phyloP scores from a whole-genome alignment of 192 early-diverging fungal genomes.

The Linnemannia elongata region DNA sequence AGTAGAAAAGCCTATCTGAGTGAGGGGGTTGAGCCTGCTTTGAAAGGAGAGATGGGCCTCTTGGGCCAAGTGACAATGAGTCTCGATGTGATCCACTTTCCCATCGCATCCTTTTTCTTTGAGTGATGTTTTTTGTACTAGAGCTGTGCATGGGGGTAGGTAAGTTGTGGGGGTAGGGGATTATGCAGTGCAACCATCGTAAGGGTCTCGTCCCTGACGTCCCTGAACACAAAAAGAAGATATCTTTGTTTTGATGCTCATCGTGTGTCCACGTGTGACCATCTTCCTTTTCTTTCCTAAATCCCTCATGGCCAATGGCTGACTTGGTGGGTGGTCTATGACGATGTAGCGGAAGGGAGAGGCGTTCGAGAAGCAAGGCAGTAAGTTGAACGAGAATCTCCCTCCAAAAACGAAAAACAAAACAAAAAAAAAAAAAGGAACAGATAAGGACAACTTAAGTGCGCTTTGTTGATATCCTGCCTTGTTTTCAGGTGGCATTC shows the following conservation, averaged over 20 bases:
- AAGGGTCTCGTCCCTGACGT: not conserved
- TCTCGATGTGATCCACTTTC: not conserved
- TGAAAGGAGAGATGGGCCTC: not conserved
- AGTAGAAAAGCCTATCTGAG: not conserved
- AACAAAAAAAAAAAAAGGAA: not conserved
- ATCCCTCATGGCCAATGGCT: not conserved
- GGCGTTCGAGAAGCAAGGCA: not conserved
- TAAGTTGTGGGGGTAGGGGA: not conserved
- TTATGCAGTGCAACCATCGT: not conserved
- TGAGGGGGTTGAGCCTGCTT: no score
- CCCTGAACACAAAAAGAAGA: not conserved
- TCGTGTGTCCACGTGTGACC: not conserved
- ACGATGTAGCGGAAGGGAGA: not conserved
- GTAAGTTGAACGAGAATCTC: not conserved
- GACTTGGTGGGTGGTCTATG: not conserved
- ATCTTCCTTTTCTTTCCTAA: not conserved
- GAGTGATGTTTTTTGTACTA: not conserved
- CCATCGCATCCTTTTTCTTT: not conserved
- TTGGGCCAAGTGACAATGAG: not conserved
- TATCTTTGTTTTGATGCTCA: not conserved
- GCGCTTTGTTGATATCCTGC: not conserved
- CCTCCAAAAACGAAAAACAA: not conserved
- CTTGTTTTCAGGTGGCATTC: not conserved
- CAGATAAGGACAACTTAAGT: not conserved
- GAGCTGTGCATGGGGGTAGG: not conserved